phyloP scores from a whole-genome alignment of 108 stramenopile genomes.

The Seminavis robusta region DNA sequence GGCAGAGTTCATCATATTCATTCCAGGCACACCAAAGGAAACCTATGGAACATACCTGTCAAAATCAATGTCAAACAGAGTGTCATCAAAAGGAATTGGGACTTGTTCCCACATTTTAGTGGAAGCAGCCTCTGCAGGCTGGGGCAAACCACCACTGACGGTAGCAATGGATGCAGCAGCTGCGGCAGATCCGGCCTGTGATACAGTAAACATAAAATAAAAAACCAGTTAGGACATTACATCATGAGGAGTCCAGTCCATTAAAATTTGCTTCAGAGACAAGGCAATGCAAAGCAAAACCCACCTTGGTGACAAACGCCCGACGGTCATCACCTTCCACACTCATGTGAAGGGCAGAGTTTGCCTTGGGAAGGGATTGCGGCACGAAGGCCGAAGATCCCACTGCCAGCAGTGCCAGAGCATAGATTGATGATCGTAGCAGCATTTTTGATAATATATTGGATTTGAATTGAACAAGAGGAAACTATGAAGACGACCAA shows the following conservation, averaged over 20 bases:
- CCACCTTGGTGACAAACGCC: conserved; percentile 61
- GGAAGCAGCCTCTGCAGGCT: conserved; percentile 57
- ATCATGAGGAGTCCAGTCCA: too few species aligned
- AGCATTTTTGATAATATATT: too few species aligned
- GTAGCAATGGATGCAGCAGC: conserved; percentile 43
- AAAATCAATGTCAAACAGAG: conserved; percentile 94
- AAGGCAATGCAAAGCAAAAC: conserved; percentile 3
- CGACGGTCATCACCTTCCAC: conserved; percentile 73
- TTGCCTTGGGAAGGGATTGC: too few species aligned
- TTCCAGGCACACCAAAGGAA: background rate
- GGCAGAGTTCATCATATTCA: background rate
- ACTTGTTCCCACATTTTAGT: conserved; percentile 75
- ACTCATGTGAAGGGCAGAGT: too few species aligned
- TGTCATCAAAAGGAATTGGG: conserved; percentile 80
- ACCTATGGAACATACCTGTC: conserved; percentile 43
- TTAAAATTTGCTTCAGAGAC: too few species aligned
- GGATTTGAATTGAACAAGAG: too few species aligned
- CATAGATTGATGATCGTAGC: too few species aligned
- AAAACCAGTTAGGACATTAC: too few species aligned
- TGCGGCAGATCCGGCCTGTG: conserved; percentile 40
- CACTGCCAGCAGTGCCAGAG: too few species aligned
- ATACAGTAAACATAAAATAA: conserved; percentile 1
- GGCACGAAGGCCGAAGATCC: too few species aligned
- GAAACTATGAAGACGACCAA: too few species aligned
- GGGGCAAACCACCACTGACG: conserved; percentile 21